Evolutionary conservation across 176 grass and related monocot species (phyloP), one percentile per base, ranked within the genome.

Genomic region (Lolium rigidum): DNA sequence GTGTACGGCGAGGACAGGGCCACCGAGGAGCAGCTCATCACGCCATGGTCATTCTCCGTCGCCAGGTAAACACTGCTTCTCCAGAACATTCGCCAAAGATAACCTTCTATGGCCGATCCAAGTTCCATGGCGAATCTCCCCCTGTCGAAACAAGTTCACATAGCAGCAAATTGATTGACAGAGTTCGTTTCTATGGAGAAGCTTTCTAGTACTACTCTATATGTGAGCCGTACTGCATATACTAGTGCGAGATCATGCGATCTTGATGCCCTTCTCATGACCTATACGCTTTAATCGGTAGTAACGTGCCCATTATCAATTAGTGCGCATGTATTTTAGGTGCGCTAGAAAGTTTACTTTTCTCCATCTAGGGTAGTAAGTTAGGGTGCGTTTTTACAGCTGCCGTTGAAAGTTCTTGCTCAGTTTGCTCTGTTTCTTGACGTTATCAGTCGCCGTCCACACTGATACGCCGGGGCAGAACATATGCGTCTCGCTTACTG

Each of bases 31-130:
- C 93, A 98, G 82, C 84, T 89, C 68, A 41, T 98, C 81, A 98
- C 97, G 49, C 97, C 97, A 0, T 98, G 97, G 97, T 57, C 88
- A 20, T 66, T 95, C 86, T 95, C 97, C 88, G 97, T 98, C 65
- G 94, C 97, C 15, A 98, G 97, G 97, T 98, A 76, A n/a, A 52
- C 0, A 5, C 22, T 3, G 20, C 18, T 8, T 67, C 14, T 28
- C 26, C 26, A 28, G 1, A 28, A 28, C 26, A 28, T 28, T 28
- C 26, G 26, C 26, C 26, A 28, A 28, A 28, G 1, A 28, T 28
- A 28, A 1, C 26, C 26, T 28, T 28, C 26, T 28, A 28, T 28
- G 26, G 26, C 26, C 26, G 26, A 28, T 28, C 26, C 26, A 43
- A 43, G 41, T 7, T 43, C 41, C 7, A 43, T 6, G 41, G 41